A percentile compares a stretch with the other conserved stretches of the same genome.
Conservation (phyloP, 257 asterid species). For the Solanum pimpinellifolium region DNA sequence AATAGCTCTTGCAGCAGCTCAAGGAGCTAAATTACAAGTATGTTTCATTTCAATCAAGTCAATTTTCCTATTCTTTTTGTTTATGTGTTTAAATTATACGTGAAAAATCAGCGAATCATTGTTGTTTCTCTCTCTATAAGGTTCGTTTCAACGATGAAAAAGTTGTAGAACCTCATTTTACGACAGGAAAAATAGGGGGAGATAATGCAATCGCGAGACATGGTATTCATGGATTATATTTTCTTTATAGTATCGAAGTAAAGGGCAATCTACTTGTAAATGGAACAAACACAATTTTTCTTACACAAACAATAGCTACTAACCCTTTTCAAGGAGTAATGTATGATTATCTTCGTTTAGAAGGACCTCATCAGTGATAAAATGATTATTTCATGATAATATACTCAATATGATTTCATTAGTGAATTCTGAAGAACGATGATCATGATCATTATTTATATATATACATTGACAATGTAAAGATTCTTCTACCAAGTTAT, state of each 20-base stretch:
- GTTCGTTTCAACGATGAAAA: slow-evolving; percentile 30
- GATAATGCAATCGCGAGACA: slow-evolving; percentile 61
- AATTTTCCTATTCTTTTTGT: too few relatives aligned
- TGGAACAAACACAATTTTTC: slow-evolving; percentile 30
- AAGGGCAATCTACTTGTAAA: slow-evolving; percentile 9
- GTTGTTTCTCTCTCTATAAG: neutral
- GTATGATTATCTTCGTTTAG: slow-evolving; percentile 46
- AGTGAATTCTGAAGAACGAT: neutral
- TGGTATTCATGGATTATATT: slow-evolving; percentile 16
- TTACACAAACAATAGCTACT: slow-evolving; percentile 16
- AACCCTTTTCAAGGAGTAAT: slow-evolving; percentile 24
- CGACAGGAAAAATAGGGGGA: slow-evolving; percentile 29
- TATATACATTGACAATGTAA: neutral
- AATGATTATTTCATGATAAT: neutral
- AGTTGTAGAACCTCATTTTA: slow-evolving; percentile 12
- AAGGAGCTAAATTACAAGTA: slow-evolving; percentile 43
- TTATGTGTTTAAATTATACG: neutral
- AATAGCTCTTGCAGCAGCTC: slow-evolving; percentile 61
- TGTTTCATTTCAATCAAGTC: neutral
- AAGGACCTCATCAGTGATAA: slow-evolving; percentile 15
- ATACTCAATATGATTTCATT: neutral
- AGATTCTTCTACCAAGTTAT: neutral
- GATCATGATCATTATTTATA: neutral
- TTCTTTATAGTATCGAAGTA: slow-evolving; percentile 11
- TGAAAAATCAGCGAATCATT: neutral